A percentile compares a stretch with the other conserved stretches of the same genome.
Evolutionary conservation across 805 yeast genomes (phyloP).

Genomic region (Sugiyamaella boreocaroliniensis): DNA sequence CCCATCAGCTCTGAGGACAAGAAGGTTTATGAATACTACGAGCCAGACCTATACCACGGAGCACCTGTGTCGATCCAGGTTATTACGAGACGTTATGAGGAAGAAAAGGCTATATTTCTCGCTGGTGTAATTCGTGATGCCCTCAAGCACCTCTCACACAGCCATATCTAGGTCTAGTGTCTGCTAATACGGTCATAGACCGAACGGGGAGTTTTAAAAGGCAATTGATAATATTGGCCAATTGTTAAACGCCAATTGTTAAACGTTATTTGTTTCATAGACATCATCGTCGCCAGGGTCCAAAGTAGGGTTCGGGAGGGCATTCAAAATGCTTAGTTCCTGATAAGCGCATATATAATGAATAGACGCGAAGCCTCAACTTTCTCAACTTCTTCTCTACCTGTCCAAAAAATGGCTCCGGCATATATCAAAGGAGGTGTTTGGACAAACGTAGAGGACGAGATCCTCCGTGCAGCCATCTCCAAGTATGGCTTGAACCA

Average conservation of each 20-base stretch:
- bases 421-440: conserved; percentile 79
- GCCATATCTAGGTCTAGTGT: background rate
- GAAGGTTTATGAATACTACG: conserved; percentile 31
- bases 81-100: conserved; percentile 49
- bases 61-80: conserved; percentile 54
- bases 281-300: no score
- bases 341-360: no score
- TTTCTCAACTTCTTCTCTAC: background rate
- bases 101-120: conserved; percentile 46
- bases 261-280: no score
- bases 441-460: conserved; percentile 84
- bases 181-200: no score
- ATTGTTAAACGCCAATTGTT: no score
- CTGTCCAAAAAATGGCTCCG: background rate
- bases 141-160: background rate
- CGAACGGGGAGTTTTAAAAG: no score
- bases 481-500: conserved; percentile 90
- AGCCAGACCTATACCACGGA: conserved; percentile 42
- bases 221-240: no score
- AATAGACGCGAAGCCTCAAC: no score
- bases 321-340: no score
- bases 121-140: conserved; percentile 12
- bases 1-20: conserved; percentile 4
- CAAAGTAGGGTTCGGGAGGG: no score
- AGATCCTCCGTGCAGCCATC: conserved; percentile 82